Conservation (phyloP, 2,329 filamentous ascomycete species). For the Epichloe festucae region DNA sequence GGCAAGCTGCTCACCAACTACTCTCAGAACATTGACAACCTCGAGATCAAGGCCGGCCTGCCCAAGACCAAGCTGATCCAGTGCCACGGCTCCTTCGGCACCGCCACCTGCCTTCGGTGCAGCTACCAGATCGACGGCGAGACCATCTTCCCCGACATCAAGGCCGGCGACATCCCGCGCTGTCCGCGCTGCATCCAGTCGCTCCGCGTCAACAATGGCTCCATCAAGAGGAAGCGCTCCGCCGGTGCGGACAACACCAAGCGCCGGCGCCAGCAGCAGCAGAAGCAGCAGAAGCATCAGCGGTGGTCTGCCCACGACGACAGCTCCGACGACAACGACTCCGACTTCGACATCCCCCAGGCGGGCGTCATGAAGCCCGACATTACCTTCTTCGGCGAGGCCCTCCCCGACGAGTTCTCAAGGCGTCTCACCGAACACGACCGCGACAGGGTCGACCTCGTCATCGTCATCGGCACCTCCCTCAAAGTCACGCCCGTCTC, state of each 20-base stretch:
- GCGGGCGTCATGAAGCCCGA: slow-evolving; percentile 89
- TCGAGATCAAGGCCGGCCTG: slow-evolving; percentile 80
- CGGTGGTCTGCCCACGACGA: slow-evolving; percentile 26
- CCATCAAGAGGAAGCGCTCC: slow-evolving; percentile 27
- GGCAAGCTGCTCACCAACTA: slow-evolving; percentile 91
- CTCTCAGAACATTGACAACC: slow-evolving; percentile 97
- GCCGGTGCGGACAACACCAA: slow-evolving; percentile 19
- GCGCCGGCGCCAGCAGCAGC: slow-evolving; percentile 13
- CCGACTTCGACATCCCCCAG: slow-evolving; percentile 40
- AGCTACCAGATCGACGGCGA: slow-evolving; percentile 60
- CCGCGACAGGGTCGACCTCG: slow-evolving; percentile 66
- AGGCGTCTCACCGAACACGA: slow-evolving; percentile 71
- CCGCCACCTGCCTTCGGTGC: slow-evolving; percentile 79
- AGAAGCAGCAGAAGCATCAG: not conserved
- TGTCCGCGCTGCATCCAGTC: slow-evolving; percentile 58
- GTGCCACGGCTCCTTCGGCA: slow-evolving; percentile 93
- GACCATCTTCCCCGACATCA: slow-evolving; percentile 67
- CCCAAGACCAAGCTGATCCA: slow-evolving; percentile 72
- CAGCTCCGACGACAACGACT: slow-evolving; percentile 33
- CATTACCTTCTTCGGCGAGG: slow-evolving; percentile 95
- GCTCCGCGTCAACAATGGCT: slow-evolving; percentile 23
- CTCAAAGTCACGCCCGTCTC: slow-evolving; percentile 93
- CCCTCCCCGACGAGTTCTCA: slow-evolving; percentile 73
- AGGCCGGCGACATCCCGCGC: slow-evolving; percentile 59
- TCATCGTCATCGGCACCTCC: slow-evolving; percentile 91